Evolutionary conservation across 441 rosid species (phyloP).

Genomic region (Adansonia madagascariensis): DNA sequence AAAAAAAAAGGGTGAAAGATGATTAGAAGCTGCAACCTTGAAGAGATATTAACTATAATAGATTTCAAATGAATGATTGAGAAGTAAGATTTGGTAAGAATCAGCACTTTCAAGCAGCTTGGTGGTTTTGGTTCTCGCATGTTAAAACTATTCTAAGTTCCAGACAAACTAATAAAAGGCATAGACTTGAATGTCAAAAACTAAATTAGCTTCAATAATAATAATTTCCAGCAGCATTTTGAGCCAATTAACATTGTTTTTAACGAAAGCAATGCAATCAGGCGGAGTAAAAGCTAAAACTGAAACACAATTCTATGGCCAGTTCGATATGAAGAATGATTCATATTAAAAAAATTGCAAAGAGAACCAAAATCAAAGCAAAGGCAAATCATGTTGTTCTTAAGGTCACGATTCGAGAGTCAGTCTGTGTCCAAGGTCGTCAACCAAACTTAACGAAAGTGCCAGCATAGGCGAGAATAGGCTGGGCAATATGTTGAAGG

Average conservation of each 20-base stretch:
- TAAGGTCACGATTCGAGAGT: no score
- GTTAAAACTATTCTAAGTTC: background rate
- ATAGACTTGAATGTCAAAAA: background rate
- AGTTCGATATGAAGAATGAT: constrained; percentile 5
- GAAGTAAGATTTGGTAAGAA: background rate
- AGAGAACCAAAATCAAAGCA: background rate
- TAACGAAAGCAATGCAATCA: background rate
- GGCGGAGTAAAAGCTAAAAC: background rate
- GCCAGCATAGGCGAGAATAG: no score
- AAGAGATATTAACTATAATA: background rate
- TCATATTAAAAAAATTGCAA: background rate
- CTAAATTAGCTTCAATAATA: background rate
- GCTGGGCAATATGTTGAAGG: no score
- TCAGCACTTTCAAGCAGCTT: background rate
- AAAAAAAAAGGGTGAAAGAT: background rate
- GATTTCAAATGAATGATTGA: background rate
- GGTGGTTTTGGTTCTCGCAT: background rate
- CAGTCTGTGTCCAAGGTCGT: no score
- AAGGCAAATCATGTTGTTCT: constrained; percentile 52
- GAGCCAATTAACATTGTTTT: background rate
- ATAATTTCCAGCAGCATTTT: background rate
- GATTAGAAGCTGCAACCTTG: background rate
- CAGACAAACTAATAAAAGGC: background rate
- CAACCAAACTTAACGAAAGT: no score
- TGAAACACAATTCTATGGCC: background rate